phyloP scores from a whole-genome alignment of 2,329 filamentous ascomycete genomes.

The Tetracladium maxilliforme region DNA sequence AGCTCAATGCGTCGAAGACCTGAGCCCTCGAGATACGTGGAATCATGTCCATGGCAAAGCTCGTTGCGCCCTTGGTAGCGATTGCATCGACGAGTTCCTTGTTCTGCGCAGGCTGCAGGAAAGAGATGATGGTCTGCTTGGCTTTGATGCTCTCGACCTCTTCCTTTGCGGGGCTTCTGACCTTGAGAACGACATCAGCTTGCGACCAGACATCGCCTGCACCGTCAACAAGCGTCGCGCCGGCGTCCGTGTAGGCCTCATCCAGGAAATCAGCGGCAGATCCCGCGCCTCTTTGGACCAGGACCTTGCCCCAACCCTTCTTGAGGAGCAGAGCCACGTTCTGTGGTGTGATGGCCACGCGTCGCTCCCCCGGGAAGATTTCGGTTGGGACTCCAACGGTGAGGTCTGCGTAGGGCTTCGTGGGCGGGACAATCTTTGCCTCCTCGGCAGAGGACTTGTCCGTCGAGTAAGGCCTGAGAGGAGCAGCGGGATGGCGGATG shows the following conservation, averaged over 20 bases:
- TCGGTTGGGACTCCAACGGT: slow-evolving; percentile 71
- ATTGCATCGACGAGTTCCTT: slow-evolving; percentile 59
- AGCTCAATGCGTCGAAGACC: slow-evolving; percentile 74
- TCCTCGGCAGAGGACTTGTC: too few relatives aligned
- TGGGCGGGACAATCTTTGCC: background rate
- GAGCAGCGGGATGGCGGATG: too few relatives aligned
- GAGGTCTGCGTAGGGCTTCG: slow-evolving; percentile 50
- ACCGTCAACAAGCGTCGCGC: slow-evolving; percentile 60
- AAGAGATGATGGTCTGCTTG: slow-evolving; percentile 64
- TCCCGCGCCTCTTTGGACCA: slow-evolving; percentile 74
- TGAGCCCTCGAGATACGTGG: slow-evolving; percentile 81
- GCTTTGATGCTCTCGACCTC: slow-evolving; percentile 53
- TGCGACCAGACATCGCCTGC: slow-evolving; percentile 57
- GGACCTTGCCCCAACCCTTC: slow-evolving; percentile 65
- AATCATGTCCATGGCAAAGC: slow-evolving; percentile 88
- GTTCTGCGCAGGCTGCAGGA: slow-evolving; percentile 74
- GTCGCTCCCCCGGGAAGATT: slow-evolving; percentile 63
- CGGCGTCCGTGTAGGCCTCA: slow-evolving; percentile 61
- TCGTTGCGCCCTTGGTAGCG: slow-evolving; percentile 53
- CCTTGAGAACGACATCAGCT: slow-evolving; percentile 72
- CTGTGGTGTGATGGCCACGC: slow-evolving; percentile 72
- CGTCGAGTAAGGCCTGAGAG: too few relatives aligned
- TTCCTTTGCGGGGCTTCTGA: slow-evolving; percentile 54
- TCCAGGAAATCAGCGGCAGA: slow-evolving; percentile 64
- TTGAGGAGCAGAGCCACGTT: slow-evolving; percentile 74